Conservation (phyloP, 2,329 filamentous ascomycete genomes). For the Pleoardoris graminearum region DNA sequence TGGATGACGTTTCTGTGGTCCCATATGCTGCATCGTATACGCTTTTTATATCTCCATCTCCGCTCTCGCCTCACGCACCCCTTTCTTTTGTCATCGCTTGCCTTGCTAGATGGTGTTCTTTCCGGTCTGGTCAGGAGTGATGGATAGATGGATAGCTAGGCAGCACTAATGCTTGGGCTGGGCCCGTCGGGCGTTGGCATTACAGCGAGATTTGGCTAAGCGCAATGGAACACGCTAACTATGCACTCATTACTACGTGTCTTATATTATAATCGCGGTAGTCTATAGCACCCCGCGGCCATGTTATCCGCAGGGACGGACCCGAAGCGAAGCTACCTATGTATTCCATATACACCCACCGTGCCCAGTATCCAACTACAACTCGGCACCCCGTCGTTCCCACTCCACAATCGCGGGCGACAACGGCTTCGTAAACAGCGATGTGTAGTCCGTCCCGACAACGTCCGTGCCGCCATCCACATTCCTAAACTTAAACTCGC, state of each 20-base stretch:
- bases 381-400: slow-evolving; percentile 63
- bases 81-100: background rate
- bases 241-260: slow-evolving; percentile 11
- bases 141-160: background rate
- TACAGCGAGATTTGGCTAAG: too few species aligned
- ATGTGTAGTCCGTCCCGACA: slow-evolving; percentile 68
- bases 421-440: slow-evolving; percentile 52
- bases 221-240: too few species aligned
- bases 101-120: too few species aligned
- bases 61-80: background rate
- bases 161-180: background rate
- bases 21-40: slow-evolving; percentile 8
- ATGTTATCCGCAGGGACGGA: background rate
- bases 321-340: background rate
- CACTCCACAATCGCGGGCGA: slow-evolving; percentile 65
- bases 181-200: background rate
- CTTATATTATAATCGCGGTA: slow-evolving; percentile 8
- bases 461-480: slow-evolving; percentile 70
- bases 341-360: background rate
- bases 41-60: too few species aligned
- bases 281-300: background rate
- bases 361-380: slow-evolving; percentile 14
- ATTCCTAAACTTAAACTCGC: slow-evolving; percentile 79
- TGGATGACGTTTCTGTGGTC: too few species aligned
- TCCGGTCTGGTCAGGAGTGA: too few species aligned